Base-by-base conservation (phyloP, 768 basidiomycete genomes). In the Psilocybe azurescens region DNA sequence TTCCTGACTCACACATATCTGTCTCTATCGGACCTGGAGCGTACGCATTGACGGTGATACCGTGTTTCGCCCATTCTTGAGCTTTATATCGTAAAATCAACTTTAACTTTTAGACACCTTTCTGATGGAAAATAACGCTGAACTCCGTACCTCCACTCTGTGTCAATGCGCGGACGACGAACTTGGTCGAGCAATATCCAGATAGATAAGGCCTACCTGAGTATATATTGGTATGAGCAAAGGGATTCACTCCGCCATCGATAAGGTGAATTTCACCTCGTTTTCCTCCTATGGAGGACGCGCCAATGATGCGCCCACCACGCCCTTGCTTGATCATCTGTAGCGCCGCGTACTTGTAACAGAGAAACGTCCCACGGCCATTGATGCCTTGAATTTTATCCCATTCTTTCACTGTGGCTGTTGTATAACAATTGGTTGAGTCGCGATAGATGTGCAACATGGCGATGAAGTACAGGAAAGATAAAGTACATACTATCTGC, bases 321-420 rank as follows among this genome's bases (percentile, higher is more conserved):
- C 72, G 74, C 0, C 81, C 79, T 73, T 85, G 84, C 8, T 87
- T 78, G 36, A 73, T 70, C 89, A 90, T 90, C 66, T 85, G 82
- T 53, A 75, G 75, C 16, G 85, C 87, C 1, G 87, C 89, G 61
- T 88, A 78, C 56, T 88, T 86, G 50, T 89, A 89, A 68, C 86
- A 89, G 62, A 85, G 78, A 73, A 85, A 88, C 2, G 79, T 74
- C 33, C 87, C 87, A 55, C 83, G 80, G 62, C 81, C 76, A 66
- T 90, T 89, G 65, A 89, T 74, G 4, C 78, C 74, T 60, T 83
- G 73, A 7, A 74, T 39, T 68, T 67, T 72, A 67, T 87, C 78
- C 77, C 75, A 81, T 0, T 78, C 72, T 10, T 78, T 72, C 1
- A 74, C 51, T 3, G 70, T 67, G 3, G 75, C 83, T 78, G 33